Percentiles rank a stretch among this genome's conserved stretches.
These are phyloP conservation scores for Pisolithus sp. DNA, from an alignment of 768 basidiomycete genomes.

Conservation along the genomic window DNA sequence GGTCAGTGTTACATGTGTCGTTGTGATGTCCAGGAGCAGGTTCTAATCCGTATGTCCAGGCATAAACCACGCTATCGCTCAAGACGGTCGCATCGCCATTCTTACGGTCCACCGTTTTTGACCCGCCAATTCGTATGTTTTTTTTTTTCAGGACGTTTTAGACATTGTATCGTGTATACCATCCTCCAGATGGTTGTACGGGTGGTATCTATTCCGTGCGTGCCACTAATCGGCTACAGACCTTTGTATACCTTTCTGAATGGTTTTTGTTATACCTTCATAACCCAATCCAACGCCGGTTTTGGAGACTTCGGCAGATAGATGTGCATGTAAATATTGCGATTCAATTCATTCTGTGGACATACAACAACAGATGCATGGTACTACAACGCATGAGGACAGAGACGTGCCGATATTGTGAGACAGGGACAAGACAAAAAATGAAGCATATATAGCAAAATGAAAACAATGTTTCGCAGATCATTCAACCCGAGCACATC, in stretches of 20 bases:
- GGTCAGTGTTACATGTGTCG: constrained; percentile 35
- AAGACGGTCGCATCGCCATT: constrained; percentile 78
- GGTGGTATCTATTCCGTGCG: constrained; percentile 3
- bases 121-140: background rate
- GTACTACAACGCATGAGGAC: constrained; percentile 9
- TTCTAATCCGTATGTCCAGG: constrained; percentile 35
- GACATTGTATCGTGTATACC: background rate
- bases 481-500: constrained; percentile 76
- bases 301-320: too few relatives aligned
- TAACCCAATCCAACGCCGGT: background rate
- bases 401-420: background rate
- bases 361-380: constrained; percentile 19
- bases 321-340: too few relatives aligned
- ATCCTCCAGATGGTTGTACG: background rate
- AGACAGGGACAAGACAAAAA: background rate
- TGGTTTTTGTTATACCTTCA: background rate
- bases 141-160: background rate
- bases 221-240: background rate
- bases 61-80: constrained; percentile 73
- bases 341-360: background rate
- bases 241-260: background rate
- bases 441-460: constrained; percentile 3
- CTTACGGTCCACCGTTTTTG: constrained; percentile 56
- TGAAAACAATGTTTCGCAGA: background rate
- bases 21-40: background rate